A percentile compares a stretch with the other conserved stretches of the same genome.
These are phyloP conservation scores for Alternaria longipes DNA, from an alignment of 2,329 filamentous ascomycete genomes.

Conservation along the genomic window DNA sequence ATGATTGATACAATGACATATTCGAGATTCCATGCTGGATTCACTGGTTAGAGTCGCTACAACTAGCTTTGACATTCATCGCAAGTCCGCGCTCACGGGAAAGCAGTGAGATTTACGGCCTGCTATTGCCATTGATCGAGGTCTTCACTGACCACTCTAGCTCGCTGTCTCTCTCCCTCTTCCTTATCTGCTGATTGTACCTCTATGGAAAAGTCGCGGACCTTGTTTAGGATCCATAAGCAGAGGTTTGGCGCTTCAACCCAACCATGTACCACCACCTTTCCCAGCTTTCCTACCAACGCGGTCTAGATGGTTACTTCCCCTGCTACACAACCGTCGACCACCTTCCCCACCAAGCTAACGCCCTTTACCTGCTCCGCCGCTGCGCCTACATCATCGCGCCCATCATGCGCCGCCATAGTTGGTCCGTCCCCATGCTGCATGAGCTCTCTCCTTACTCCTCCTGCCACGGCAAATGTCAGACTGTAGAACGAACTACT, in stretches of 20 bases:
- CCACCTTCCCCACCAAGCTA: neutral
- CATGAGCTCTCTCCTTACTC: neutral
- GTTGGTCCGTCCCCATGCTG: constrained; percentile 11
- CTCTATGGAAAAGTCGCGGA: neutral
- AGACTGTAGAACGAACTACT: neutral
- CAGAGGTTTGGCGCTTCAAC: neutral
- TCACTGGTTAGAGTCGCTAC: neutral
- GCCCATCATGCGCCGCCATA: constrained; percentile 6
- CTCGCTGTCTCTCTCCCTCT: neutral
- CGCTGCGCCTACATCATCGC: constrained; percentile 10
- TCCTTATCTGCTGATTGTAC: neutral
- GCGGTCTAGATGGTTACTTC: neutral
- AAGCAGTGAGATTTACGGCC: neutral
- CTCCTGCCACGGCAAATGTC: constrained; percentile 1
- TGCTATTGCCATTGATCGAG: neutral
- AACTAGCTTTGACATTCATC: neutral
- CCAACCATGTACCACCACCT: constrained; percentile 3
- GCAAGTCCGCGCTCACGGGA: neutral
- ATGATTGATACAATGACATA: neutral
- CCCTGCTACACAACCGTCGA: neutral
- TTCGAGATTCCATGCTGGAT: neutral
- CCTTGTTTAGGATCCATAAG: neutral
- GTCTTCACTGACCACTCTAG: neutral
- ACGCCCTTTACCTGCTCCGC: constrained; percentile 2
- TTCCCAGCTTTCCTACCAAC: neutral